phyloP scores from a whole-genome alignment of 1,139 yeast species.

The Pneumocystis canis region DNA sequence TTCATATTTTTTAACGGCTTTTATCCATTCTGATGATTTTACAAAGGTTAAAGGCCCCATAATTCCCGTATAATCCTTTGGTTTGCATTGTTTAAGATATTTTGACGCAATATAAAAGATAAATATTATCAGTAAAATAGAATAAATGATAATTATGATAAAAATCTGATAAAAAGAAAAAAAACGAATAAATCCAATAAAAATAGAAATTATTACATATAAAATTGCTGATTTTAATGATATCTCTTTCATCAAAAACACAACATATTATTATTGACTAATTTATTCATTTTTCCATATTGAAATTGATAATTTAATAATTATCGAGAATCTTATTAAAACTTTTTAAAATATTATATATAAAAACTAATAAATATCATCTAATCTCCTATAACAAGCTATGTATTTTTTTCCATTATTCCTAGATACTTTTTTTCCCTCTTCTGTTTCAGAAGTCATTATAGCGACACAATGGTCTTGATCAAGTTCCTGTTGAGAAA shows the following conservation, averaged over 20 bases:
- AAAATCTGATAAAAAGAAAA: background rate
- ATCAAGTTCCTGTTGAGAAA: constrained; percentile 63
- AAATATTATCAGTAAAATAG: background rate
- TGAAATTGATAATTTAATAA: background rate
- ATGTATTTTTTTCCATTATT: constrained; percentile 75
- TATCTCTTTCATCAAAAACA: background rate
- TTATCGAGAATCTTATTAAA: background rate
- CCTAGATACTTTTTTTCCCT: constrained; percentile 88
- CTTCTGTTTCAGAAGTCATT: constrained; percentile 88
- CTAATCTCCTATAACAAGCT: constrained; percentile 64
- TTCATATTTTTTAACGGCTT: background rate
- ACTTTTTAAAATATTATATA: background rate
- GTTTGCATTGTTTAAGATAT: background rate
- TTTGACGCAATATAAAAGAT: background rate
- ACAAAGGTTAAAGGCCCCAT: background rate
- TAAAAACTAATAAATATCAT: constrained; percentile 8
- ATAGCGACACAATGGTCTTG: constrained; percentile 67
- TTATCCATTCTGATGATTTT: background rate
- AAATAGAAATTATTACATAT: background rate
- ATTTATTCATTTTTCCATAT: background rate
- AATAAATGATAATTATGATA: background rate
- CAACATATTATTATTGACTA: background rate
- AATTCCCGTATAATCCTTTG: background rate
- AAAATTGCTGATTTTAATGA: background rate
- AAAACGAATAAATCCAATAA: background rate